Evolutionary conservation across 495 filamentous ascomycete species (phyloP).

Genomic region (Pseudoneurospora amorphoporcata): DNA sequence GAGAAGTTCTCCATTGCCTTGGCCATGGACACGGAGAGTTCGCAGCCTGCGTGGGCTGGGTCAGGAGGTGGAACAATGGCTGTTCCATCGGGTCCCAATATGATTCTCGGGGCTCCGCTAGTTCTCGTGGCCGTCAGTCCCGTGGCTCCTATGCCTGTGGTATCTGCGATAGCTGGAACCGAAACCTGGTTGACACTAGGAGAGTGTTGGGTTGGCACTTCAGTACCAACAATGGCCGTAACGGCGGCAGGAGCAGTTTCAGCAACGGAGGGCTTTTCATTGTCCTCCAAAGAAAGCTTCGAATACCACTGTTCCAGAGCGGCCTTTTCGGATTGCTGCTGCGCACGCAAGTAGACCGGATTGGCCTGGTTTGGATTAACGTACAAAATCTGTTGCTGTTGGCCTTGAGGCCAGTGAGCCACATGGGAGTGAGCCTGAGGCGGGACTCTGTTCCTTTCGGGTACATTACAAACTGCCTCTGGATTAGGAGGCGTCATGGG

Average conservation of each 20-base stretch:
- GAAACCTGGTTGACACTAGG: neutral
- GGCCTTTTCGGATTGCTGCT: neutral
- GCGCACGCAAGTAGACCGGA: neutral
- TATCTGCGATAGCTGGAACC: neutral
- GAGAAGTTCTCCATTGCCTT: neutral
- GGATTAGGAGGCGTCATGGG: neutral
- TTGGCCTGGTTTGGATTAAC: neutral
- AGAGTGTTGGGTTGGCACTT: neutral
- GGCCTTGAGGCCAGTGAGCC: neutral
- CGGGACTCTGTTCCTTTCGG: neutral
- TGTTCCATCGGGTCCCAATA: neutral
- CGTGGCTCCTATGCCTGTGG: neutral
- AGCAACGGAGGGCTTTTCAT: neutral
- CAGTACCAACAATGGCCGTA: neutral
- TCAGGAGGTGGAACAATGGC: neutral
- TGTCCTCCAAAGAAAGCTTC: neutral
- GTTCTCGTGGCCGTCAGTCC: neutral
- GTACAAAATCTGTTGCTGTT: neutral
- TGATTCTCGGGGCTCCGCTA: neutral
- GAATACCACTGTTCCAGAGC: neutral
- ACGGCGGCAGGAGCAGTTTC: neutral
- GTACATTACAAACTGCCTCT: neutral
- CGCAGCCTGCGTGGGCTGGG: neutral
- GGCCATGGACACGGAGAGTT: neutral
- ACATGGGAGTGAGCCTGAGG: neutral